phyloP scores from a whole-genome alignment of 164 flowering plant species.

The Kalanchoe fedtschenkoi region DNA sequence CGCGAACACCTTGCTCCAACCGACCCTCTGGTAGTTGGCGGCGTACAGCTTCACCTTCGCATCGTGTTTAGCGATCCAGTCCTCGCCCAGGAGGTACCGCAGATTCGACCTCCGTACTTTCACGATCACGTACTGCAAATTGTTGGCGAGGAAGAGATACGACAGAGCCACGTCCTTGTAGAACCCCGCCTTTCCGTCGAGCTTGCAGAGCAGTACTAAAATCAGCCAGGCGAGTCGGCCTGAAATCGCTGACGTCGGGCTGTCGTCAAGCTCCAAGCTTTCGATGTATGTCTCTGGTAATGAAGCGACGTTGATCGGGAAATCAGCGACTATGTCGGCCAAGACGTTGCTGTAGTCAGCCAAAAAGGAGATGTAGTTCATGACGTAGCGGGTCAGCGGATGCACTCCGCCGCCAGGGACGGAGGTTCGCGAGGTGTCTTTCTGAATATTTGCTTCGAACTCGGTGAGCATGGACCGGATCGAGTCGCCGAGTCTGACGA shows the following conservation, averaged over 20 bases:
- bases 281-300: conserved; percentile 3
- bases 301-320: conserved; percentile 16
- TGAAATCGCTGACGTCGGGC: conserved; percentile 16
- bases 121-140: conserved; percentile 47
- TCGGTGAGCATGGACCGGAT: conserved; percentile 32
- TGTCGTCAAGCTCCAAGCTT: conserved; percentile 15
- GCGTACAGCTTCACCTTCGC: conserved; percentile 34
- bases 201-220: conserved; percentile 51
- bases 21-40: conserved; percentile 40
- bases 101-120: conserved; percentile 39
- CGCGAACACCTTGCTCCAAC: conserved; percentile 39
- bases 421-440: conserved; percentile 29
- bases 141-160: conserved; percentile 55
- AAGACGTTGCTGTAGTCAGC: conserved; percentile 34
- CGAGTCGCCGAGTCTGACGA: conserved; percentile 37
- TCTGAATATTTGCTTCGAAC: conserved; percentile 47
- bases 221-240: conserved; percentile 42
- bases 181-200: conserved; percentile 41
- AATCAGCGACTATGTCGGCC: conserved; percentile 33
- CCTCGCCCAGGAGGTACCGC: conserved; percentile 31
- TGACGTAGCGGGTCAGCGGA: conserved; percentile 54
- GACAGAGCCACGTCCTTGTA: conserved; percentile 50
- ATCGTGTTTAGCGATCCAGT: conserved; percentile 39
- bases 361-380: conserved; percentile 46
- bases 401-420: conserved; percentile 50